Percentiles rank a stretch among this genome's conserved stretches.
Evolutionary conservation across 2,329 filamentous ascomycete species (phyloP).

Genomic region (Aspergillus fijiensis): DNA sequence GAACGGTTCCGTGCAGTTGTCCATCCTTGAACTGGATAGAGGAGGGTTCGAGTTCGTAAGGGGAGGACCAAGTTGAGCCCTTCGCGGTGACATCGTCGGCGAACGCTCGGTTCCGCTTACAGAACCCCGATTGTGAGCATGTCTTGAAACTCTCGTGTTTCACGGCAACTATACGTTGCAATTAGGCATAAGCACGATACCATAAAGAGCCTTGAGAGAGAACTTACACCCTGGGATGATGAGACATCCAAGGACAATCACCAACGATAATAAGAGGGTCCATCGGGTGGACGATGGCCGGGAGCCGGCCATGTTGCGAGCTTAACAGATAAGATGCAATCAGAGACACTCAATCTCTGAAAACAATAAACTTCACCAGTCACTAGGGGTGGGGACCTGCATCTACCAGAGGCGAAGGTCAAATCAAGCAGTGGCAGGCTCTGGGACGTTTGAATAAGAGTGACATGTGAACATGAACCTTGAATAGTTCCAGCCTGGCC

Average conservation of each 20-base stretch:
- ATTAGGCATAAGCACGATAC: slow-evolving; percentile 4
- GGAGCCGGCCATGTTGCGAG: slow-evolving; percentile 51
- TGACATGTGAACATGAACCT: neutral
- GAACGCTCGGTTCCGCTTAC: slow-evolving; percentile 87
- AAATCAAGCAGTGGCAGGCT: slow-evolving; percentile 7
- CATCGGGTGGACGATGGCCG: slow-evolving; percentile 59
- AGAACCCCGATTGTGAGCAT: slow-evolving; percentile 94
- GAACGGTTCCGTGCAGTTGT: slow-evolving; percentile 73
- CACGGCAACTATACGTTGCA: slow-evolving; percentile 63
- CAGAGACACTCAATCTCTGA: slow-evolving; percentile 37
- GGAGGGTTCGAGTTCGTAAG: slow-evolving; percentile 72
- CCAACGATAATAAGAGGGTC: slow-evolving; percentile 62
- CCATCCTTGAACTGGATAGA: slow-evolving; percentile 77
- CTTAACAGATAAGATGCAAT: slow-evolving; percentile 21
- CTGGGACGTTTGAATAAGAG: neutral
- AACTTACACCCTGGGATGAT: slow-evolving; percentile 64
- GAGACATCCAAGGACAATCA: slow-evolving; percentile 60
- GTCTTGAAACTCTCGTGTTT: slow-evolving; percentile 98
- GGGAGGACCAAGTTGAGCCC: slow-evolving; percentile 70
- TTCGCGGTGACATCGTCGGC: slow-evolving; percentile 72
- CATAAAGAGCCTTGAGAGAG: neutral
- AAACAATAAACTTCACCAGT: slow-evolving; percentile 18
- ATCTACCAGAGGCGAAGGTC: slow-evolving; percentile 27
- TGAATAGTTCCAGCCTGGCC: slow-evolving; percentile 34
- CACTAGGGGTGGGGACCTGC: slow-evolving; percentile 29